Percentiles rank a stretch among this genome's conserved stretches.
Evolutionary conservation across 495 filamentous ascomycete genomes (phyloP).

Genomic region (Aspergillus conjunctus): DNA sequence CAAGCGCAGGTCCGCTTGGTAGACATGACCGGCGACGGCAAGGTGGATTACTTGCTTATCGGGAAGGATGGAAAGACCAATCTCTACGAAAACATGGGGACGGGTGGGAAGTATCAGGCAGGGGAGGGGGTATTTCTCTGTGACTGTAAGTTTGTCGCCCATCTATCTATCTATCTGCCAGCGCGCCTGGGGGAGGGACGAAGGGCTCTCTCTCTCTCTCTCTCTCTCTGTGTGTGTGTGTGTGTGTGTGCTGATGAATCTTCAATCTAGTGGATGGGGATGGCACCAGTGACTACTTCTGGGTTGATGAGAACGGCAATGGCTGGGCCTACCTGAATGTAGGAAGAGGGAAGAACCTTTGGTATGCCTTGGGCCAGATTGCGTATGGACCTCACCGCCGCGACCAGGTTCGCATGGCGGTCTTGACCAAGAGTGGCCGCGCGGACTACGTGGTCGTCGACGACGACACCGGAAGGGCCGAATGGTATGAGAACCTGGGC

Average conservation of each 20-base stretch:
- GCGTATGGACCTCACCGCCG: too few relatives aligned
- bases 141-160: conserved; percentile 6
- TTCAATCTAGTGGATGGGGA: conserved; percentile 4
- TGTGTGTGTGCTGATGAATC: not conserved
- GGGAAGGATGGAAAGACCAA: not conserved
- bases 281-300: conserved; percentile 7
- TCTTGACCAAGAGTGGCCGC: not conserved
- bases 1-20: not conserved
- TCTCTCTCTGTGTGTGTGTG: too few relatives aligned
- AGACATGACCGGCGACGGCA: not conserved
- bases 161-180: too few relatives aligned
- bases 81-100: not conserved
- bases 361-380: not conserved
- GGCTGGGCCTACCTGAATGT: conserved; percentile 1
- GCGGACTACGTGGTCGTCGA: conserved; percentile 6
- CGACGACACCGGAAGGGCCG: not conserved
- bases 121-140: conserved; percentile 5
- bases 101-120: conserved; percentile 6
- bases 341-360: not conserved
- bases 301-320: conserved; percentile 5
- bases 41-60: conserved; percentile 3
- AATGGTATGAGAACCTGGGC: conserved; percentile 6
- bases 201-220: too few relatives aligned
- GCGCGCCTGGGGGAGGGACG: too few relatives aligned
- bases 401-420: conserved; percentile 5